Evolutionary conservation across 768 basidiomycete species (phyloP).

Genomic region (Udeniomyces megalosporus): DNA sequence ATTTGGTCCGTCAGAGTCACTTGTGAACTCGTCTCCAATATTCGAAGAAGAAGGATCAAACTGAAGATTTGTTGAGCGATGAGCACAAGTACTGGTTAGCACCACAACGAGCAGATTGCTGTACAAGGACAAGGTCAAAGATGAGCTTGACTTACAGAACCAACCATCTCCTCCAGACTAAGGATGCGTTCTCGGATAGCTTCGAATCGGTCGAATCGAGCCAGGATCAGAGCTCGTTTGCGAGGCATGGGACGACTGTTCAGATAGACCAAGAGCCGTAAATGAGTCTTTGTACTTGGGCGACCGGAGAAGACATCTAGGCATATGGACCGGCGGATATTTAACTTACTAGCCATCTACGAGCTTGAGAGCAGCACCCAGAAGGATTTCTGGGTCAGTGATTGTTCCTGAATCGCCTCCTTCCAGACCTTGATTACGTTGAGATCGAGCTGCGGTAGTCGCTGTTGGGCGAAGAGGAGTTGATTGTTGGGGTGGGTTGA

Average conservation of each 20-base stretch:
- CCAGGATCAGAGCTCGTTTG: slow-evolving; percentile 4
- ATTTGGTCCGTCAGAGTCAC: neutral
- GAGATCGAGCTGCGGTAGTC: neutral
- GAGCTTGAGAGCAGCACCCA: slow-evolving; percentile 10
- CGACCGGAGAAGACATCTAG: neutral
- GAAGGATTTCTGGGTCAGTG: slow-evolving; percentile 5
- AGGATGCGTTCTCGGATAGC: neutral
- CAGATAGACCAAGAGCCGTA: too few relatives aligned
- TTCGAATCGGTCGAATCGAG: slow-evolving; percentile 2
- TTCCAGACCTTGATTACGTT: too few relatives aligned
- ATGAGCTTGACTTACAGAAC: neutral
- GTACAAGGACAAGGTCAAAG: neutral
- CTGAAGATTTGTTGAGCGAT: neutral
- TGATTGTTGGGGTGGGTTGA: slow-evolving; percentile 8
- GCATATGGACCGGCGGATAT: neutral
- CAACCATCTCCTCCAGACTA: slow-evolving; percentile 1
- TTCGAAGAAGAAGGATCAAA: neutral
- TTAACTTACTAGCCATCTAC: slow-evolving; percentile 16
- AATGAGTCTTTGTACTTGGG: neutral
- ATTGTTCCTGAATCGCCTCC: too few relatives aligned
- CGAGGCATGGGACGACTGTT: slow-evolving; percentile 12
- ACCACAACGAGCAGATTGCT: neutral
- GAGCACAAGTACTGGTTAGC: neutral
- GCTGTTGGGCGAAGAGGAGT: slow-evolving; percentile 3
- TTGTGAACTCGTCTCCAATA: neutral